Percentiles rank a stretch among this genome's conserved stretches.
Conservation (phyloP, 1,139 yeast species). For the Candida gigantensis region DNA sequence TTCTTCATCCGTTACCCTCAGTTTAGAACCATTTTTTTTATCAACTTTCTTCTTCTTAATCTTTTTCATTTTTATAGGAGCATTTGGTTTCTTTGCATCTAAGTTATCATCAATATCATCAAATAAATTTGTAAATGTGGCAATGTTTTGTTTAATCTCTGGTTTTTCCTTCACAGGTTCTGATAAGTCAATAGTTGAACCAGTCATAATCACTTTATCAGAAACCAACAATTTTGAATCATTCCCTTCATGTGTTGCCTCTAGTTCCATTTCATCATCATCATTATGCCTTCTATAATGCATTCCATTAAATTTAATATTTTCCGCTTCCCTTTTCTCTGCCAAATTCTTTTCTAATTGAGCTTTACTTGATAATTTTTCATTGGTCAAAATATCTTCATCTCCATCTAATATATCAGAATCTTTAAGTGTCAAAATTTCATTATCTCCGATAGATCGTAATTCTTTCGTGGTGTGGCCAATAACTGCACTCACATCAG, state of each 20-base stretch:
- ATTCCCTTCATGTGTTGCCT: constrained; percentile 20
- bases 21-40: constrained; percentile 12
- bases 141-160: constrained; percentile 7
- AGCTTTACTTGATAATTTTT: constrained; percentile 33
- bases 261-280: constrained; percentile 11
- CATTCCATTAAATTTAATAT: constrained; percentile 27
- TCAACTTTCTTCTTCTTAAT: constrained; percentile 29
- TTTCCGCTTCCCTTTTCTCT: constrained; percentile 27
- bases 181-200: constrained; percentile 6
- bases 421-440: constrained; percentile 69
- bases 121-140: constrained; percentile 20
- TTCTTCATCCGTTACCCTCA: constrained; percentile 18
- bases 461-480: constrained; percentile 48
- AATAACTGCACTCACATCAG: constrained; percentile 30
- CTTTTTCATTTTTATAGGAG: constrained; percentile 49
- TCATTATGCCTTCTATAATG: constrained; percentile 17
- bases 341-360: constrained; percentile 25
- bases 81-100: constrained; percentile 42
- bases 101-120: constrained; percentile 22
- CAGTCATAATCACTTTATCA: constrained; percentile 11
- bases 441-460: constrained; percentile 41
- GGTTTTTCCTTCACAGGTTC: neutral
- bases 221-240: constrained; percentile 13
- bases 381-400: constrained; percentile 47
- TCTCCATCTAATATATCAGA: constrained; percentile 50